phyloP scores from a whole-genome alignment of 495 filamentous ascomycete species.

The Amphirosellinia nigrospora region DNA sequence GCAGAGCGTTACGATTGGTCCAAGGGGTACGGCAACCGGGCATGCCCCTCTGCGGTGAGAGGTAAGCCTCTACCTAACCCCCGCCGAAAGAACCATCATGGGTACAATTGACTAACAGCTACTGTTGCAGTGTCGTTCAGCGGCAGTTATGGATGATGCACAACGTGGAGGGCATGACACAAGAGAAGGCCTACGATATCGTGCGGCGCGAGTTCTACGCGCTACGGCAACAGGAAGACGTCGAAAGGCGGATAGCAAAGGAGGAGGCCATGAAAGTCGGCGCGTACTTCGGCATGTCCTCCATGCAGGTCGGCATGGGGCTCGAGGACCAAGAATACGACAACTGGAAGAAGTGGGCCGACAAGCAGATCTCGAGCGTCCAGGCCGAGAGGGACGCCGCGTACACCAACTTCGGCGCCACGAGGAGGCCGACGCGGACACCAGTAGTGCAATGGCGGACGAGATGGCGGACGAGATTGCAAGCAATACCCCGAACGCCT shows the following conservation, averaged over 20 bases:
- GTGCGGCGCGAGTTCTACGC: conserved; percentile 91
- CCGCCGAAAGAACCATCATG: neutral
- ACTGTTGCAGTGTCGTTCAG: conserved; percentile 80
- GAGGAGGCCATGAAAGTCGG: conserved; percentile 89
- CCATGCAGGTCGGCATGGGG: conserved; percentile 77
- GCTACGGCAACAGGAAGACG: conserved; percentile 79
- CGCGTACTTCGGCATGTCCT: conserved; percentile 80
- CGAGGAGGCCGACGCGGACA: conserved; percentile 33
- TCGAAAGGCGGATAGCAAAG: conserved; percentile 79
- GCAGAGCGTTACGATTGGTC: conserved; percentile 77
- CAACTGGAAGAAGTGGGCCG: conserved; percentile 83
- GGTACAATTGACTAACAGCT: conserved; percentile 21
- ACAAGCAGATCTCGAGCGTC: conserved; percentile 49
- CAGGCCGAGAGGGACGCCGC: conserved; percentile 55
- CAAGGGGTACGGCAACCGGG: conserved; percentile 74
- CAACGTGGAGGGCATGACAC: conserved; percentile 61
- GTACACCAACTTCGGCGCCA: conserved; percentile 47
- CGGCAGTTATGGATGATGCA: conserved; percentile 85
- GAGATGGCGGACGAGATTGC: conserved; percentile 22
- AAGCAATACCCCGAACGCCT: conserved; percentile 9
- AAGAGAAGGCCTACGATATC: conserved; percentile 78
- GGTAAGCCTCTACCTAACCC: conserved; percentile 54
- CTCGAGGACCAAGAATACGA: conserved; percentile 81
- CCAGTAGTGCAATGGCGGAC: conserved; percentile 25
- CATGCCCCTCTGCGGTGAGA: conserved; percentile 83